Evolutionary conservation across 768 basidiomycete genomes (phyloP), one percentile per base, ranked within the genome.

Genomic region (Sutorius australiensis): DNA sequence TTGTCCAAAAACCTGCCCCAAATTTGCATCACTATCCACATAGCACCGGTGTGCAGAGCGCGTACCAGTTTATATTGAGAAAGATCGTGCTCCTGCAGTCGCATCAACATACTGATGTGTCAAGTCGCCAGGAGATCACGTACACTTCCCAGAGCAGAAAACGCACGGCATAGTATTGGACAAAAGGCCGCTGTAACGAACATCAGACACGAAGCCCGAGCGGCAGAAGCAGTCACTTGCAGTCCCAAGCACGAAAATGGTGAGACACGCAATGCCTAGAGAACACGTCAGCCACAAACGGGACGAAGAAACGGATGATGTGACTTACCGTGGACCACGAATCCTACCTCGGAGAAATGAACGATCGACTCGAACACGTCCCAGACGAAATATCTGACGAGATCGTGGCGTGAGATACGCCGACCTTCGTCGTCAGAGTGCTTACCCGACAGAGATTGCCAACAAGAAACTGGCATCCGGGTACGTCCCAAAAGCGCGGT

Each of bases 121-220:
- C 11, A 39, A 16, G 21, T 39, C 10, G 30, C 24, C 19, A 19
- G 34, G n/a, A 10, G 12, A 38, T 40, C 34, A 72, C 81, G 48
- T 68, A 86, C 77, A 82, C 73, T 71, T 93, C 92, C 92, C 91
- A 92, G 11, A 92, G 73, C 30, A 95, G 72, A 71, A 87, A 94
- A 14, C 89, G 78, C 2, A 83, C 74, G 13, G 78, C 87, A 60
- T 84, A 92, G 67, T 92, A 95, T 8, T 86, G 82, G 37, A 89
- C 73, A 69, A 92, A 93, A 6, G 92, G 82, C 63, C 74, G 80
- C 84, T 84, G 58, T 30, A 36, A 32, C 21, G n/a, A 43, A 3
- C 10, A 39, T 66, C 0, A 55, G 46, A 44, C 51, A 55, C 5
- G 12, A n/a, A 0, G 42, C 46, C 40, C 11, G 46, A 17, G 28